A percentile compares a stretch with the other conserved stretches of the same genome.
phyloP scores from a whole-genome alignment of 495 filamentous ascomycete genomes.

The Neurospora sp. region DNA sequence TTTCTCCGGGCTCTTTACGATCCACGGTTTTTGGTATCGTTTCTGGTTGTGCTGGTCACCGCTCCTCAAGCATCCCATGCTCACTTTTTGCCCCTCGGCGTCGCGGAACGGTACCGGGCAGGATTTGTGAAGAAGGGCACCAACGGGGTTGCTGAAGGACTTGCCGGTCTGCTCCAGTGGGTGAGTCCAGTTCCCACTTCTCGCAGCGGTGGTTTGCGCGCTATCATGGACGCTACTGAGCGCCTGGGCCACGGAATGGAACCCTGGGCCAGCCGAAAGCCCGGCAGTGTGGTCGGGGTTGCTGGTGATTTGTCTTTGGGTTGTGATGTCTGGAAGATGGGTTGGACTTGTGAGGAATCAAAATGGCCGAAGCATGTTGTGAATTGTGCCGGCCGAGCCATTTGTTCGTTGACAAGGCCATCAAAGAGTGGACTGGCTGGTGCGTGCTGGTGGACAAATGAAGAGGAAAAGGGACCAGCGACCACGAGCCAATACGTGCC shows the following conservation, averaged over 20 bases:
- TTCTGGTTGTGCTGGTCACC: not conserved
- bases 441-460: not conserved
- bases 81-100: not conserved
- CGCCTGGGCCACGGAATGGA: not conserved
- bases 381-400: not conserved
- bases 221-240: not conserved
- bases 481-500: not conserved
- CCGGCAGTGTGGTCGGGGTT: not conserved
- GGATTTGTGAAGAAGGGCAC: not conserved
- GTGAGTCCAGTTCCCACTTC: not conserved
- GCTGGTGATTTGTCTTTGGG: not conserved
- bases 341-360: not conserved
- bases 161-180: not conserved
- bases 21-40: not conserved
- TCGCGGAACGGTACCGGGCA: not conserved
- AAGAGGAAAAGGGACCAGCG: not conserved
- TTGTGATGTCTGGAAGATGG: not conserved
- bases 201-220: not conserved
- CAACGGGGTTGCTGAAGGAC: not conserved
- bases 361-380: not conserved
- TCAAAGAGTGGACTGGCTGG: not conserved
- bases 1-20: not conserved
- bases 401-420: not conserved
- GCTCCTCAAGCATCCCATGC: not conserved
- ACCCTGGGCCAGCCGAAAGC: not conserved